Percentiles rank a stretch among this genome's conserved stretches.
Conservation (phyloP, 306 rosid species). For the Cicer cuneatum region DNA sequence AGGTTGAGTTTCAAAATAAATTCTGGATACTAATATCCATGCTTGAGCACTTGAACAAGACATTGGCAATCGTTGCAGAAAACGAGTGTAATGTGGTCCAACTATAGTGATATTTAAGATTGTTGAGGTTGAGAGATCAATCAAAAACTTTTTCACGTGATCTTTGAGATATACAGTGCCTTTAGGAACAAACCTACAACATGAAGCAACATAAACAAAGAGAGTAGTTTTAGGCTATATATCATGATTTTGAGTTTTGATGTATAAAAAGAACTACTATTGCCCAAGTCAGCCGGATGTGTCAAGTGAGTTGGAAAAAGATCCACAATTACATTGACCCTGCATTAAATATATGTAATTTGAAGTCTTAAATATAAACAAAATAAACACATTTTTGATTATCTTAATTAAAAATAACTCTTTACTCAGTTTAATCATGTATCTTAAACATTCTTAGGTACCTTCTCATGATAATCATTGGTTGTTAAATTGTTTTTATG, state of each 20-base stretch:
- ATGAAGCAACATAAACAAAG: slow-evolving; percentile 18
- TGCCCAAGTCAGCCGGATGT: slow-evolving; percentile 54
- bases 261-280: slow-evolving; percentile 24
- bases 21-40: slow-evolving; percentile 75
- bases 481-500: too few species aligned
- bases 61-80: slow-evolving; percentile 52
- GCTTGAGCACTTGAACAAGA: slow-evolving; percentile 55
- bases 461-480: too few species aligned
- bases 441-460: too few species aligned
- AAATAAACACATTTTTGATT: too few species aligned
- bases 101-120: slow-evolving; percentile 68
- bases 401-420: too few species aligned
- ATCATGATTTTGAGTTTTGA: slow-evolving; percentile 35
- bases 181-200: slow-evolving; percentile 66
- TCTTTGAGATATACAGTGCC: slow-evolving; percentile 63
- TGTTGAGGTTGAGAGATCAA: slow-evolving; percentile 68
- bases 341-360: slow-evolving; percentile 9
- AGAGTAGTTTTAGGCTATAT: slow-evolving; percentile 27
- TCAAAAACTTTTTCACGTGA: slow-evolving; percentile 58
- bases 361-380: too few species aligned
- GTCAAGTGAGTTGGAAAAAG: slow-evolving; percentile 50
- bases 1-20: slow-evolving; percentile 62
- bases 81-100: slow-evolving; percentile 61
- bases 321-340: slow-evolving; percentile 52
- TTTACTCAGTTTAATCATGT: too few species aligned